phyloP scores from a whole-genome alignment of 257 asterid genomes.

The Ocimum tenuiflorum region DNA sequence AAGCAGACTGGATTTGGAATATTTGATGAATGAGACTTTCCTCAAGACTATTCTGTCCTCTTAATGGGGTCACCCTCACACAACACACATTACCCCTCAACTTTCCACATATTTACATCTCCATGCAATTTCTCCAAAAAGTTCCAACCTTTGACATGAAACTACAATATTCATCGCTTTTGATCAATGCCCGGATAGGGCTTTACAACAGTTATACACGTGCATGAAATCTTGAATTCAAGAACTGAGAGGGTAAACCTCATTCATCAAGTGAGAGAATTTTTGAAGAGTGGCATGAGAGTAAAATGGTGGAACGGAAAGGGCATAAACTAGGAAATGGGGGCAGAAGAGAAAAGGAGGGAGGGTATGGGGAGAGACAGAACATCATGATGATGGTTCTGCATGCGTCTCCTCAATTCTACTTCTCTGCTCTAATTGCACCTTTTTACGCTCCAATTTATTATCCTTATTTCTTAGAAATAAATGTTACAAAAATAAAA shows the following conservation, averaged over 20 bases:
- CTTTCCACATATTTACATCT: constrained; percentile 2
- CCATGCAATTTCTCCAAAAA: neutral
- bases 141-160: too few species aligned
- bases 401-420: constrained; percentile 82
- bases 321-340: constrained; percentile 14
- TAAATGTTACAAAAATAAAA: neutral
- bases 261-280: neutral
- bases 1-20: constrained; percentile 36
- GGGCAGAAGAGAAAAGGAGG: constrained; percentile 22
- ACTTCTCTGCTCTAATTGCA: constrained; percentile 10
- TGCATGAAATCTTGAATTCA: too few species aligned
- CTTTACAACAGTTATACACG: too few species aligned
- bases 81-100: constrained; percentile 5
- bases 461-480: neutral
- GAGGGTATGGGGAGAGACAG: constrained; percentile 43
- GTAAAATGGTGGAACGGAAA: constrained; percentile 16
- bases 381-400: constrained; percentile 57
- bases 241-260: too few species aligned
- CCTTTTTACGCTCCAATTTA: constrained; percentile 16
- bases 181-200: too few species aligned
- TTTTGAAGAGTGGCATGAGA: constrained; percentile 9
- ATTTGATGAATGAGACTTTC: constrained; percentile 28
- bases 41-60: constrained; percentile 28
- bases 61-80: neutral
- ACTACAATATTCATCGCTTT: too few species aligned